These are phyloP conservation scores for Diaporthe sp. DNA, from an alignment of 2,329 filamentous ascomycete species.

Conservation along the genomic window DNA sequence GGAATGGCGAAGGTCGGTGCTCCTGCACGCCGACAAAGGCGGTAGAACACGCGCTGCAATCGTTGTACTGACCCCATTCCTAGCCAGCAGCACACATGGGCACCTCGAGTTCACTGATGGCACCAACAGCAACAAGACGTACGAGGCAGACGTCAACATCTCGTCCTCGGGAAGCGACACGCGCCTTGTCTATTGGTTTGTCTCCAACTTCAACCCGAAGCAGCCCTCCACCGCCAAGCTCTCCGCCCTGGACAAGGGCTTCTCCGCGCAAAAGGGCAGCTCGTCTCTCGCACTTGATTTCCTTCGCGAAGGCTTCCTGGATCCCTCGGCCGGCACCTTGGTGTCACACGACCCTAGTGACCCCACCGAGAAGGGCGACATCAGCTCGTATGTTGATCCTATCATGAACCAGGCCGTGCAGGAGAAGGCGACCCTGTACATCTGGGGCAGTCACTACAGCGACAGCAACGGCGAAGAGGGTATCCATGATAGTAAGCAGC, in stretches of 20 bases:
- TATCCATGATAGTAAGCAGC: constrained; percentile 52
- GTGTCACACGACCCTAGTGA: constrained; percentile 36
- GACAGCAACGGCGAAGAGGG: constrained; percentile 52
- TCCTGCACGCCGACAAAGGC: constrained; percentile 7
- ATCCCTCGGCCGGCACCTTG: constrained; percentile 43
- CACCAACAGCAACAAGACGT: constrained; percentile 16
- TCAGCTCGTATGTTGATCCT: constrained; percentile 51
- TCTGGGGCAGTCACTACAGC: constrained; percentile 53
- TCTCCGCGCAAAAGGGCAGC: constrained; percentile 37
- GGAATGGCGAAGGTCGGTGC: constrained; percentile 37
- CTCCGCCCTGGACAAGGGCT: constrained; percentile 39
- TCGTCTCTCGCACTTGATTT: constrained; percentile 43
- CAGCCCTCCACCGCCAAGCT: constrained; percentile 42
- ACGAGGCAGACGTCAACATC: constrained; percentile 46
- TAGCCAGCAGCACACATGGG: constrained; percentile 40
- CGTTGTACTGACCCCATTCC: neutral
- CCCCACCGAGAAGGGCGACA: constrained; percentile 45
- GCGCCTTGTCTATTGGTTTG: constrained; percentile 63
- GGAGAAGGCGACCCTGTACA: constrained; percentile 52
- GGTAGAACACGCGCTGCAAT: neutral
- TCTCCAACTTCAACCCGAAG: constrained; percentile 56
- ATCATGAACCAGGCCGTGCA: constrained; percentile 52
- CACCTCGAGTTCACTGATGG: constrained; percentile 44
- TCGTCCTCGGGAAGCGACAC: constrained; percentile 44
- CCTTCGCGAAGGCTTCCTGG: constrained; percentile 41